Conservation (phyloP, 1,284 basidiomycete genomes). For the Ceraceosorus bombacis region DNA sequence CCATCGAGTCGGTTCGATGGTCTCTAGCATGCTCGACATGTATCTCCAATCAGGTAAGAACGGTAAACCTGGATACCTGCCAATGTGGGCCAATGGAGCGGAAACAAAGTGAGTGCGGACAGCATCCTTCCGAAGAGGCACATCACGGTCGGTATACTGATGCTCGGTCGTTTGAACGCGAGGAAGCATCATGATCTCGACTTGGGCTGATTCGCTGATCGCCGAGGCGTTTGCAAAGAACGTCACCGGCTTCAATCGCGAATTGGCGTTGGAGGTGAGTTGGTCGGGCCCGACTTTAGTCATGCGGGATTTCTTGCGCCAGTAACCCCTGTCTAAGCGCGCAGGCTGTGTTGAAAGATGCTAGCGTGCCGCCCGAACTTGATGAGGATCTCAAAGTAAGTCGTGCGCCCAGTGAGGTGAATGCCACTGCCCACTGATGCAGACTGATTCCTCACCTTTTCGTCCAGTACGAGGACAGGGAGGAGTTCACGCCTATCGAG, state of each 20-base stretch:
- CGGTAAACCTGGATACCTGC: constrained; percentile 59
- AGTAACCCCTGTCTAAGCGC: not conserved
- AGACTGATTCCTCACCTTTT: not conserved
- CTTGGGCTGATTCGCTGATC: constrained; percentile 71
- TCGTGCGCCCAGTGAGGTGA: too few species aligned
- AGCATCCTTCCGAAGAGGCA: not conserved
- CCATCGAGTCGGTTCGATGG: constrained; percentile 65
- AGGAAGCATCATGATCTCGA: constrained; percentile 60
- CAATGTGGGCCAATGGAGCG: constrained; percentile 83
- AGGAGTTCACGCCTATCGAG: constrained; percentile 59
- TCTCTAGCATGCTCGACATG: constrained; percentile 71
- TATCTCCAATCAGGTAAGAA: constrained; percentile 56
- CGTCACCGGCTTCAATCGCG: constrained; percentile 57
- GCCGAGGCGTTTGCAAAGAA: constrained; percentile 68
- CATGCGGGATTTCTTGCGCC: too few species aligned
- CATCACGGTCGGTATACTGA: too few species aligned
- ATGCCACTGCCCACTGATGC: too few species aligned
- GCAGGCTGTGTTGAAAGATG: constrained; percentile 68
- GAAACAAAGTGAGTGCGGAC: constrained; percentile 54
- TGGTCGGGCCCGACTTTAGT: not conserved
- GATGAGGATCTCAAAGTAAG: constrained; percentile 3
- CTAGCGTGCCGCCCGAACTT: constrained; percentile 51
- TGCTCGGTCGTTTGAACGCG: not conserved
- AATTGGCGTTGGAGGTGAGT: constrained; percentile 56
- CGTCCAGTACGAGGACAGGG: constrained; percentile 59